Percentiles rank a stretch among this genome's conserved stretches.
Evolutionary conservation across 2,329 filamentous ascomycete genomes (phyloP).

Genomic region (Phoma sp.): DNA sequence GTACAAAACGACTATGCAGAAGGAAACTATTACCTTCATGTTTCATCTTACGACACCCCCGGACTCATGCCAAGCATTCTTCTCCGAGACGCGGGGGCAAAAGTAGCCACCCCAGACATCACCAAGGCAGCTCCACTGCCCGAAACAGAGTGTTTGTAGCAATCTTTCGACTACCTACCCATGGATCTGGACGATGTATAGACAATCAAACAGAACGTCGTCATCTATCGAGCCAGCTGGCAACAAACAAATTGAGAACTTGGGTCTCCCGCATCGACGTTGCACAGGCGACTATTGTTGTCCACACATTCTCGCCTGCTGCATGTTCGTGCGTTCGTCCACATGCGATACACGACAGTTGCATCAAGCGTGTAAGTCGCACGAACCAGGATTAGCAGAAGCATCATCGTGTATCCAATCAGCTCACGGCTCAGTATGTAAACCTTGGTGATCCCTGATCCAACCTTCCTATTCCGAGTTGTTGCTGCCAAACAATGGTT

Average conservation of each 20-base stretch:
- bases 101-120: background rate
- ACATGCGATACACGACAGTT: slow-evolving; percentile 1
- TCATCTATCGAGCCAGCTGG: too few species aligned
- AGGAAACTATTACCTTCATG: background rate
- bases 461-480: background rate
- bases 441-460: background rate
- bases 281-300: slow-evolving; percentile 5
- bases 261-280: background rate
- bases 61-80: background rate
- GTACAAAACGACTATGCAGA: too few species aligned
- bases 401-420: background rate
- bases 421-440: background rate
- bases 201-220: too few species aligned
- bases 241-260: background rate
- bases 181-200: too few species aligned
- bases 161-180: background rate
- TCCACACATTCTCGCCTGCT: background rate
- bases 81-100: slow-evolving; percentile 6
- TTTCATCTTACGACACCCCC: background rate
- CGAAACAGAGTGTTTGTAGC: background rate
- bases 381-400: slow-evolving; percentile 3
- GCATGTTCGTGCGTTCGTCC: slow-evolving; percentile 1
- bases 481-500: background rate
- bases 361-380: background rate
- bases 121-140: background rate